Evolutionary conservation across 768 basidiomycete species (phyloP).

Genomic region (Mycena chlorophos): DNA sequence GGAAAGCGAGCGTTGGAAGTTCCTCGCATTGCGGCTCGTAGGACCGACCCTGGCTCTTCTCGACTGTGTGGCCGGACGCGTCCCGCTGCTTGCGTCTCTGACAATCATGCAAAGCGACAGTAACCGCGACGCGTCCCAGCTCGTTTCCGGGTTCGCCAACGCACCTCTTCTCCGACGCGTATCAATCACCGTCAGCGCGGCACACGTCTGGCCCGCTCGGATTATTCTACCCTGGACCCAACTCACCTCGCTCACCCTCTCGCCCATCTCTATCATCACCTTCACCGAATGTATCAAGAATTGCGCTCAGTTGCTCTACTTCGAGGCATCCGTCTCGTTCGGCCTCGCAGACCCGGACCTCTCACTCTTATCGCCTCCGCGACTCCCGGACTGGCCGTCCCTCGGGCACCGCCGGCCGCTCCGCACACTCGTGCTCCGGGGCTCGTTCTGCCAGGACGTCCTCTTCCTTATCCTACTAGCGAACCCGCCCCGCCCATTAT

Average conservation of each 20-base stretch:
- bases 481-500: neutral
- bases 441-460: slow-evolving; percentile 1
- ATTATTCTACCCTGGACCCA: slow-evolving; percentile 14
- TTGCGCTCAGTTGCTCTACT: slow-evolving; percentile 14
- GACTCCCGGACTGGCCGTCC: neutral
- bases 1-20: slow-evolving; percentile 9
- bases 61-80: neutral
- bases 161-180: slow-evolving; percentile 15
- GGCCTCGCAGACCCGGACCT: neutral
- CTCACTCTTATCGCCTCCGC: neutral
- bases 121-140: slow-evolving; percentile 5
- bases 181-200: neutral
- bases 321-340: neutral
- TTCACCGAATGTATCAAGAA: slow-evolving; percentile 16
- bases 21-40: neutral
- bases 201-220: slow-evolving; percentile 10
- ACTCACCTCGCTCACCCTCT: slow-evolving; percentile 13
- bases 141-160: slow-evolving; percentile 2
- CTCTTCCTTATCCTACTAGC: neutral
- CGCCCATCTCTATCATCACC: slow-evolving; percentile 5
- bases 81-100: slow-evolving; percentile 12
- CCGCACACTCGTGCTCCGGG: slow-evolving; percentile 12
- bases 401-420: slow-evolving; percentile 5
- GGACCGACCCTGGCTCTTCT: neutral
- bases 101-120: neutral